Conservation (phyloP, 495 filamentous ascomycete species). For the Aspergillus sclerotiicarbonarius region DNA sequence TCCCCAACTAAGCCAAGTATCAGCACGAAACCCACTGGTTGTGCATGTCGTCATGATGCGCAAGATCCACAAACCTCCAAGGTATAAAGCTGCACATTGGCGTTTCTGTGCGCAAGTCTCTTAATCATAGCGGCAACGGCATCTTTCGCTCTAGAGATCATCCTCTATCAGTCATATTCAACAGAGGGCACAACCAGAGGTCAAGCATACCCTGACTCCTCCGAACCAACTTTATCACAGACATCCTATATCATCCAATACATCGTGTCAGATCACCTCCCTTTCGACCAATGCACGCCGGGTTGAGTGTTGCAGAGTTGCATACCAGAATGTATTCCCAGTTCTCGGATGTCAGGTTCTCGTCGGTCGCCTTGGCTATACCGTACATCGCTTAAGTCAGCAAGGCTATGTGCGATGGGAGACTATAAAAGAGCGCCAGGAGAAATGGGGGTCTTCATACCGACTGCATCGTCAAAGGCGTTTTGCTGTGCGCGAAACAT, state of each 20-base stretch:
- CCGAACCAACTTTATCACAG: constrained; percentile 79
- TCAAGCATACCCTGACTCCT: constrained; percentile 58
- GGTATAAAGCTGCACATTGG: constrained; percentile 98
- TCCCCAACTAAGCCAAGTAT: constrained; percentile 59
- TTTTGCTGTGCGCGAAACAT: constrained; percentile 85
- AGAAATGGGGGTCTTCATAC: constrained; percentile 46
- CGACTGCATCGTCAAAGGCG: constrained; percentile 77
- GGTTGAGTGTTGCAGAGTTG: neutral
- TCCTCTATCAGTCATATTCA: constrained; percentile 13
- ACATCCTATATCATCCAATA: constrained; percentile 61
- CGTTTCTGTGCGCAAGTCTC: constrained; percentile 92
- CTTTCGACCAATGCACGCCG: neutral
- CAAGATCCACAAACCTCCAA: constrained; percentile 66
- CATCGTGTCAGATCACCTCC: constrained; percentile 19
- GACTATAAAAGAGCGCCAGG: neutral
- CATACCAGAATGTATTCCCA: constrained; percentile 93
- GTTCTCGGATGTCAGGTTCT: constrained; percentile 96
- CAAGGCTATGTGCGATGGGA: neutral
- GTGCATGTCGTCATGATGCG: neutral
- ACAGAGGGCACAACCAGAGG: neutral
- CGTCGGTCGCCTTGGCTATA: constrained; percentile 94
- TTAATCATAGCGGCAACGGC: constrained; percentile 94
- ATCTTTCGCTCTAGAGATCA: constrained; percentile 69
- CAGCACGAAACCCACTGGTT: neutral
- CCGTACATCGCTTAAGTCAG: constrained; percentile 23